Evolutionary conservation across 2,329 filamentous ascomycete species (phyloP), one percentile per base, ranked within the genome.

Genomic region (Aureobasidium sp.): DNA sequence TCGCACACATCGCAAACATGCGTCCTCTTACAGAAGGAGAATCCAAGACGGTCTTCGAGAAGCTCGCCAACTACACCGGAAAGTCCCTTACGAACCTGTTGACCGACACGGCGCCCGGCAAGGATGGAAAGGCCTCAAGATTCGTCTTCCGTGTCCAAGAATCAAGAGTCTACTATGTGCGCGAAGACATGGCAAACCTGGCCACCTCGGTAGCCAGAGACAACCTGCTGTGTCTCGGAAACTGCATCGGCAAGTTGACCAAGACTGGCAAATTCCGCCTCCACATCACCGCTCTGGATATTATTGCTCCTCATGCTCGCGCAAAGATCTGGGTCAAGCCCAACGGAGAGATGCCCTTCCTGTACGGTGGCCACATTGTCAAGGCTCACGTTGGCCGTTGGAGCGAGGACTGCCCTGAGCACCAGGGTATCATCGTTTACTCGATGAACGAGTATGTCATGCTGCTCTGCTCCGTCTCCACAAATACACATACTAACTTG

Each of bases 241-340:
- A 88, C 27, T 97, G 92, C 73, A 78, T 97, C 14, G 91, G 91
- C 70, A 96, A 97, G 74, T 95, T 97, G 79, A 97, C 92, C 65
- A 97, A 97, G 81, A 90, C 91, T 5, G 91, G 91, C 66, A 97
- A 97, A 76, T 97, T 99, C 79, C 82, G 93, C 59, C 81, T 99
- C 61, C 92, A 97, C 78, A 90, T 97, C 72, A 97, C 93, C 1
- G 89, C 84, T n/a, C 81, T 99, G 63, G 88, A 91, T 66, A 84
- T 97, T 66, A 88, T 99, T 67, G 89, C 92, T 62, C 88, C 90
- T 67, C 91, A 97, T 74, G 93, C 93, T 48, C 82, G 94, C 63
- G 96, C 96, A 78, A 97, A 97, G 84, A 86, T 97, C 68, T 97
- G 92, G 91, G 87, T 99, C 68, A 95, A 95, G 77, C 84, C 87